A percentile compares a stretch with the other conserved stretches of the same genome.
phyloP scores from a whole-genome alignment of 2,329 filamentous ascomycete species.

The Penicillium sp. region DNA sequence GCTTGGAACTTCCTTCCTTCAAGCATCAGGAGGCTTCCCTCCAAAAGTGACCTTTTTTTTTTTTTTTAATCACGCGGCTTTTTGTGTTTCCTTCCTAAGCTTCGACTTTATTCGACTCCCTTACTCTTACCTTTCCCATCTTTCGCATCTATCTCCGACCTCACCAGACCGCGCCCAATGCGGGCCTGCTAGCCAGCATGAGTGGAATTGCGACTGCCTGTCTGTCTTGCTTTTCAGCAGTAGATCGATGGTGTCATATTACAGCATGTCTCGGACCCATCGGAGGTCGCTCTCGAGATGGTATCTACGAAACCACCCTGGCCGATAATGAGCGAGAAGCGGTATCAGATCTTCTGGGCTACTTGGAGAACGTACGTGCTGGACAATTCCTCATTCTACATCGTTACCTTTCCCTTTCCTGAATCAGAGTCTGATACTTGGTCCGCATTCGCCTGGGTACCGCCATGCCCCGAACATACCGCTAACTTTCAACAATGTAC shows the following conservation, averaged over 20 bases:
- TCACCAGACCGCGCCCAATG: conserved; percentile 24
- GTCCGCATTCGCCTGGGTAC: background rate
- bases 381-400: background rate
- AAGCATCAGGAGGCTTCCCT: conserved; percentile 6
- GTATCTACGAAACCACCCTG: conserved; percentile 79
- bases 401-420: conserved; percentile 23
- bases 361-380: conserved; percentile 83
- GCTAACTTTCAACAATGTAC: conserved; percentile 23
- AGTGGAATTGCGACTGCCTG: conserved; percentile 41
- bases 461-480: background rate
- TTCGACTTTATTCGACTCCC: background rate
- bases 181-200: conserved; percentile 33
- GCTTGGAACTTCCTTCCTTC: conserved; percentile 2
- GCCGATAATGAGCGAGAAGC: conserved; percentile 96
- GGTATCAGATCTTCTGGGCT: conserved; percentile 90
- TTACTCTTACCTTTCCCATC: background rate
- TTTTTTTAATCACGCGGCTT: background rate
- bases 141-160: background rate
- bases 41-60: background rate
- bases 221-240: conserved; percentile 41
- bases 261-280: conserved; percentile 40
- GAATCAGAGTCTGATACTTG: conserved; percentile 15
- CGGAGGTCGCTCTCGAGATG: conserved; percentile 72
- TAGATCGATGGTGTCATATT: conserved; percentile 46
- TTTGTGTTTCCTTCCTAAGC: background rate